Evolutionary conservation across 495 filamentous ascomycete genomes (phyloP).

Genomic region (Lineolata rhizophorae): DNA sequence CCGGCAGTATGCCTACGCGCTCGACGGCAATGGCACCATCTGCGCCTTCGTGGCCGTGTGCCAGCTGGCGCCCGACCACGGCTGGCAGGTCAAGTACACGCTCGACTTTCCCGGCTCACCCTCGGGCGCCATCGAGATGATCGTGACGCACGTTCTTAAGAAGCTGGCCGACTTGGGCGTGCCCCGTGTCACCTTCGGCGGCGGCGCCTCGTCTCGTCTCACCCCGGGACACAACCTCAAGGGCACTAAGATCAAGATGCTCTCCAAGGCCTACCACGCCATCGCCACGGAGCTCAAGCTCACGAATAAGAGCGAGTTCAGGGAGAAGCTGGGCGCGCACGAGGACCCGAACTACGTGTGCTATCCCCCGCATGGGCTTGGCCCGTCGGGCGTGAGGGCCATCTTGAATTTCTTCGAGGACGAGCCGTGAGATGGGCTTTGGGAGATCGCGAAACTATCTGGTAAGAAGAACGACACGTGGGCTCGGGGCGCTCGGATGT

Average conservation of each 20-base stretch:
- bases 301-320: slow-evolving; percentile 65
- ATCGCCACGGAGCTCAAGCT: slow-evolving; percentile 59
- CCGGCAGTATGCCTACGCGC: slow-evolving; percentile 61
- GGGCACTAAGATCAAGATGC: slow-evolving; percentile 46
- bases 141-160: slow-evolving; percentile 59
- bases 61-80: slow-evolving; percentile 49
- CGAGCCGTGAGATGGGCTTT: slow-evolving; percentile 18
- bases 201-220: slow-evolving; percentile 44
- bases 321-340: slow-evolving; percentile 59
- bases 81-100: slow-evolving; percentile 75
- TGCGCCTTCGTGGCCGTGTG: slow-evolving; percentile 52
- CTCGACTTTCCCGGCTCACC: slow-evolving; percentile 66
- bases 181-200: slow-evolving; percentile 55
- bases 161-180: slow-evolving; percentile 37
- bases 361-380: slow-evolving; percentile 61
- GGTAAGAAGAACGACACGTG: too few relatives aligned
- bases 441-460: too few relatives aligned
- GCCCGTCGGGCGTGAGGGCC: slow-evolving; percentile 50
- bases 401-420: slow-evolving; percentile 72
- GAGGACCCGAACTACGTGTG: slow-evolving; percentile 65
- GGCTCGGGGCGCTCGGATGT: too few relatives aligned
- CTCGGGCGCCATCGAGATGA: slow-evolving; percentile 56
- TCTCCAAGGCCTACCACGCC: slow-evolving; percentile 53
- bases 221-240: slow-evolving; percentile 53
- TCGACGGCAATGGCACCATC: slow-evolving; percentile 41